These are phyloP conservation scores for Talaromyces amestolkiae DNA, from an alignment of 2,329 filamentous ascomycete species.

Conservation along the genomic window DNA sequence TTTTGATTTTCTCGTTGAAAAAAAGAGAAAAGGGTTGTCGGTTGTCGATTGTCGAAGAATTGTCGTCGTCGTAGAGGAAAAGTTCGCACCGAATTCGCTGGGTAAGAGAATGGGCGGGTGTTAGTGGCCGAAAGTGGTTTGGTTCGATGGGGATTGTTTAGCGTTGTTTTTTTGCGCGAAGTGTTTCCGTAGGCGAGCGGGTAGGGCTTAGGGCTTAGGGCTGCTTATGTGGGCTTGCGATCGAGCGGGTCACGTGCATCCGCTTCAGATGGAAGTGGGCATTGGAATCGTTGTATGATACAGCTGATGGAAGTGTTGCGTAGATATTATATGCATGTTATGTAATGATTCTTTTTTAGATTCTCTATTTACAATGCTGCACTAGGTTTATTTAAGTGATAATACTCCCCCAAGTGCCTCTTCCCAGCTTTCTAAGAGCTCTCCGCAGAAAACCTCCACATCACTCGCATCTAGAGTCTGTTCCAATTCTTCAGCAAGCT, in stretches of 20 bases:
- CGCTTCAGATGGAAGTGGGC: not conserved
- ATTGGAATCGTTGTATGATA: not conserved
- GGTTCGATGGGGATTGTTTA: constrained; percentile 29
- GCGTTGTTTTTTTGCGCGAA: constrained; percentile 3
- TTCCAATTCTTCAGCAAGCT: constrained; percentile 34
- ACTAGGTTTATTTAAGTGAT: constrained; percentile 25
- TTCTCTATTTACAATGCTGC: not conserved
- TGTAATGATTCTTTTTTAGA: not conserved
- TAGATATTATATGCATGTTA: not conserved
- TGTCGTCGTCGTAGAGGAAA: constrained; percentile 13
- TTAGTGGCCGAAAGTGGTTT: constrained; percentile 26
- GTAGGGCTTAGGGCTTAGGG: constrained; percentile 42
- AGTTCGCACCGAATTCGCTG: constrained; percentile 6
- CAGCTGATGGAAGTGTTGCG: not conserved
- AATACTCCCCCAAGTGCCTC: constrained; percentile 44
- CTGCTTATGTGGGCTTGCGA: constrained; percentile 4
- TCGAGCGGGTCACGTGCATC: constrained; percentile 6
- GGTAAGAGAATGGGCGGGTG: not conserved
- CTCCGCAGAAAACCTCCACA: constrained; percentile 45
- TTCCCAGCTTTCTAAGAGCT: constrained; percentile 49
- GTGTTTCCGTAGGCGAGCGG: constrained; percentile 32
- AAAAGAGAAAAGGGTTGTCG: constrained; percentile 23
- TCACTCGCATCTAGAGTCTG: constrained; percentile 37
- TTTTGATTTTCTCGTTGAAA: constrained; percentile 25
- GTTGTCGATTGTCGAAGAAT: constrained; percentile 19